Conservation (phyloP, 2,329 filamentous ascomycete species). For the Chaetomium strumarium region DNA sequence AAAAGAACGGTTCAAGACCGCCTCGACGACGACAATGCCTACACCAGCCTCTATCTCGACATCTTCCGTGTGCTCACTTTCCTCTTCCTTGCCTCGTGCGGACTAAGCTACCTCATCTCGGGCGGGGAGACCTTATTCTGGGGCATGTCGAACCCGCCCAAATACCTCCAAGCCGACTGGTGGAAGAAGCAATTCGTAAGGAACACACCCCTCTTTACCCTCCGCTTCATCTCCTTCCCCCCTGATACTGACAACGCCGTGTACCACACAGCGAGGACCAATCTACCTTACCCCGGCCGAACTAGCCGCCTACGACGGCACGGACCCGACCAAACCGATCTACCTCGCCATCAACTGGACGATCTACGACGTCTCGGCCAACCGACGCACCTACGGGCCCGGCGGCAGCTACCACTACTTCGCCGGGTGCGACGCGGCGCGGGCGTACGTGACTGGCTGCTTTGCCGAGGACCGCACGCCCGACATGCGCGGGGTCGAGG, state of each 20-base stretch:
- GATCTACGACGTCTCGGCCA: slow-evolving; percentile 75
- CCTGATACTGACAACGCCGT: slow-evolving; percentile 29
- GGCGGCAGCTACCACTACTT: slow-evolving; percentile 86
- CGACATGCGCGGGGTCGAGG: slow-evolving; percentile 81
- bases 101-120: slow-evolving; percentile 71
- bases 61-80: slow-evolving; percentile 64
- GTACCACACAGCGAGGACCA: slow-evolving; percentile 46
- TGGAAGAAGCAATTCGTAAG: slow-evolving; percentile 58
- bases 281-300: slow-evolving; percentile 67
- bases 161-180: slow-evolving; percentile 53
- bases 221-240: background rate
- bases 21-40: slow-evolving; percentile 58
- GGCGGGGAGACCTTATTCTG: slow-evolving; percentile 64
- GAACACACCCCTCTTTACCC: slow-evolving; percentile 5
- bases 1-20: slow-evolving; percentile 23
- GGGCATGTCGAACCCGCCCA: slow-evolving; percentile 54
- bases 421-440: slow-evolving; percentile 76
- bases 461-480: slow-evolving; percentile 79
- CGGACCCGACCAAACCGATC: slow-evolving; percentile 66
- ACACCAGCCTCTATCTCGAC: slow-evolving; percentile 48
- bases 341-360: slow-evolving; percentile 87
- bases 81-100: slow-evolving; percentile 58
- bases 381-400: slow-evolving; percentile 67
- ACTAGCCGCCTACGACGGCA: slow-evolving; percentile 71
- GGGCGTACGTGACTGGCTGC: slow-evolving; percentile 88